Evolutionary conservation across 2,329 filamentous ascomycete species (phyloP).

Genomic region (Sporothrix dimorphospora): DNA sequence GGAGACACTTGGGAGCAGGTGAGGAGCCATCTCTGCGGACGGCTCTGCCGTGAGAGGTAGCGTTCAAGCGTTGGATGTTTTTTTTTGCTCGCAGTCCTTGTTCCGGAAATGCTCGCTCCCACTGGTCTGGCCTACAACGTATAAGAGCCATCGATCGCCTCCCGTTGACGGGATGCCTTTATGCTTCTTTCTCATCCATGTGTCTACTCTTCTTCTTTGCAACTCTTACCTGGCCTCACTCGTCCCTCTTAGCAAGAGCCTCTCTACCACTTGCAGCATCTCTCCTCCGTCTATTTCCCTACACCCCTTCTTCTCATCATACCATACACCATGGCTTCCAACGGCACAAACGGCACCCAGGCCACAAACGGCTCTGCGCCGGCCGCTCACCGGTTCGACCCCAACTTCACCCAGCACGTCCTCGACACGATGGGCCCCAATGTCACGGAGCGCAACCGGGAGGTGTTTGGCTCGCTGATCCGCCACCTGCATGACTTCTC

Average conservation of each 20-base stretch:
- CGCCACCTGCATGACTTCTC: slow-evolving; percentile 80
- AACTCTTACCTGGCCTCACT: no score
- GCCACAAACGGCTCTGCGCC: slow-evolving; percentile 29
- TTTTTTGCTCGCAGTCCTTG: neutral
- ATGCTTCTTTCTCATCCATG: no score
- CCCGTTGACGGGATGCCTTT: no score
- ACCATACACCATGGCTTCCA: neutral
- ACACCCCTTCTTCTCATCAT: no score
- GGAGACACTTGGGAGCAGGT: neutral
- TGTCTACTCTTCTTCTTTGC: neutral
- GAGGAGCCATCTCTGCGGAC: neutral
- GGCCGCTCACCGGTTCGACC: slow-evolving; percentile 62
- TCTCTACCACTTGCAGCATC: neutral
- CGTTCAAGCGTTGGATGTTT: neutral
- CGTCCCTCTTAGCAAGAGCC: neutral
- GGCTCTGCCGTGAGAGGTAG: neutral
- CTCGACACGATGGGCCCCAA: slow-evolving; percentile 74
- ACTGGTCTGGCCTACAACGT: neutral
- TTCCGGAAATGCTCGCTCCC: neutral
- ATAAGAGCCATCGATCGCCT: neutral
- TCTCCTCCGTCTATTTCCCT: no score
- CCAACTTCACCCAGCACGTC: slow-evolving; percentile 74
- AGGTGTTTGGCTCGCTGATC: slow-evolving; percentile 70
- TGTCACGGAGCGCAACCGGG: slow-evolving; percentile 67
- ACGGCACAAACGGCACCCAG: slow-evolving; percentile 8